Evolutionary conservation across 164 flowering plant species (phyloP), one percentile per base, ranked within the genome.

Genomic region (Stephania japonica): DNA sequence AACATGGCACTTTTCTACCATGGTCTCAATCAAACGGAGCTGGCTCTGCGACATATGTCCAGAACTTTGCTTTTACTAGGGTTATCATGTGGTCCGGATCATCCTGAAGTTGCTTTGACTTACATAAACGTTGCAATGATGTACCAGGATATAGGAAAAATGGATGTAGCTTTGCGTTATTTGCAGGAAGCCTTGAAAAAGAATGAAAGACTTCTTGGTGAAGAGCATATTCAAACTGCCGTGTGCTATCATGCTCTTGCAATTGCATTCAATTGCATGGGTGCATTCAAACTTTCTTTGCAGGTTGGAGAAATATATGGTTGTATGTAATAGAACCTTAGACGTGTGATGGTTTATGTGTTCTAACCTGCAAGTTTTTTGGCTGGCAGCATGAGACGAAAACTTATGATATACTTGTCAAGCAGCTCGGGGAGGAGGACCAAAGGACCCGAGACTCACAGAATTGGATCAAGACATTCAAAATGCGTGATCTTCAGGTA

Each of bases 1-100:
- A 95, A 95, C 76, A 93, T 95, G 99, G 99, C 98, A 77, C 90
- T 95, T 26, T 95, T 95, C 87, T 95, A 95, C 80, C 99, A 95
- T 82, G 98, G 99, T 25, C 91, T 95, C 42, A 93, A 93, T 79
- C 98, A 89, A 77, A 89, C 98, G n/a, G 97, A 95, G 73, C 95
- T 93, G 67, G 99, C 99, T 44, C 77, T 95, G 42, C 83, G 86
- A 75, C 94, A 95, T 75, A 95, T 96, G 98, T 88, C 97, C 41
- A 85, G 97, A 21, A 93, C 98, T 23, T 78, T 96, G 80, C 91
- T 93, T 59, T 81, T 93, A 7, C 79, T 96, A 53, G 83, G 97
- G 75, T 84, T 91, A 72, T 96, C 99, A 38, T 93, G 91, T 78
- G 99, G 99, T 38, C 86, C 98, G 6, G 97, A 96, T 80, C 99